These are phyloP conservation scores for Pythium vanterpoolii DNA, from an alignment of 352 stramenopile species.

Conservation along the genomic window DNA sequence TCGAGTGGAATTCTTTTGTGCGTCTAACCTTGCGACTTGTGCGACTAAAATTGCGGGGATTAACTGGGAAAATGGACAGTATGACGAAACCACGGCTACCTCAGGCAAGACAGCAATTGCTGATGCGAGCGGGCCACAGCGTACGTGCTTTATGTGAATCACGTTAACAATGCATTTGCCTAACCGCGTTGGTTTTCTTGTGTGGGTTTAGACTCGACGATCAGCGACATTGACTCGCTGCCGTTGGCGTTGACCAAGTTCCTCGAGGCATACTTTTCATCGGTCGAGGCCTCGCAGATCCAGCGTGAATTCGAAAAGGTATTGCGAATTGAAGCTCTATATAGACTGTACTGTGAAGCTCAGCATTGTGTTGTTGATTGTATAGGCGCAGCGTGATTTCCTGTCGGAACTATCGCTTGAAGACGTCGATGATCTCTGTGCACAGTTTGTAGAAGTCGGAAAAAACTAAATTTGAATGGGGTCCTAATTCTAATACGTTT, in stretches of 20 bases:
- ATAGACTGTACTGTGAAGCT: background rate
- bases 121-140: background rate
- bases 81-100: slow-evolving; percentile 10
- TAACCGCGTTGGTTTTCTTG: background rate
- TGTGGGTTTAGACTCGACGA: slow-evolving; percentile 18
- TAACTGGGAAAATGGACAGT: slow-evolving; percentile 9
- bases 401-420: slow-evolving; percentile 57
- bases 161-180: background rate
- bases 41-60: background rate
- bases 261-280: slow-evolving; percentile 57
- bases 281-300: slow-evolving; percentile 52
- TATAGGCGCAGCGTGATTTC: slow-evolving; percentile 49
- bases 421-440: slow-evolving; percentile 69
- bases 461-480: slow-evolving; percentile 10
- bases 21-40: background rate
- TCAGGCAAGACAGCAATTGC: slow-evolving; percentile 1
- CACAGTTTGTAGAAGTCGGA: slow-evolving; percentile 41
- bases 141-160: slow-evolving; percentile 1
- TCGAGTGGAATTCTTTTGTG: slow-evolving; percentile 78
- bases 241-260: slow-evolving; percentile 59
- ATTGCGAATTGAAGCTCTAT: slow-evolving; percentile 1
- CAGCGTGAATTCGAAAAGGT: slow-evolving; percentile 66
- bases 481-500: background rate
- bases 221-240: slow-evolving; percentile 38
- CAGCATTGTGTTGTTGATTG: background rate